Evolutionary conservation across 2,329 filamentous ascomycete species (phyloP).

Genomic region (Bipolaris oryzae): DNA sequence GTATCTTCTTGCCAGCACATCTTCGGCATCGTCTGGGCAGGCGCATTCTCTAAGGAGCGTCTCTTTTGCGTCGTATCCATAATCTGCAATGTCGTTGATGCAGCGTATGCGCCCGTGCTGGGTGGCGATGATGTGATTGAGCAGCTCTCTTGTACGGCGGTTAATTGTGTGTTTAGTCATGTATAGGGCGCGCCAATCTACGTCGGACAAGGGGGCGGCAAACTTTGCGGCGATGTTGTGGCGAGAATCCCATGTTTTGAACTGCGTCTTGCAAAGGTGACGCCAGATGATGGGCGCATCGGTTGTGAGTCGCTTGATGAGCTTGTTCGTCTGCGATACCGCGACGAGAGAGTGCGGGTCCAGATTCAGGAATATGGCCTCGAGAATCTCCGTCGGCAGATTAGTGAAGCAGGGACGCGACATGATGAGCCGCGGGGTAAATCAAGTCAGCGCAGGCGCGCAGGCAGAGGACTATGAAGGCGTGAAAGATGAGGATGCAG

Average conservation of each 20-base stretch:
- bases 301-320: slow-evolving; percentile 68
- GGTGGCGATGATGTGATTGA: slow-evolving; percentile 73
- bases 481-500: neutral
- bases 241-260: slow-evolving; percentile 73
- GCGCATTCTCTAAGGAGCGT: slow-evolving; percentile 71
- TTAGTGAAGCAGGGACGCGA: slow-evolving; percentile 29
- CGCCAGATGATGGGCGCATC: slow-evolving; percentile 81
- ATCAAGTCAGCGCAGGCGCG: neutral
- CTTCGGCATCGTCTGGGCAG: slow-evolving; percentile 65
- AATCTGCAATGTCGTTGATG: slow-evolving; percentile 71
- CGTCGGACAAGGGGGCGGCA: slow-evolving; percentile 57
- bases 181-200: slow-evolving; percentile 72
- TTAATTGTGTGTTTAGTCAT: slow-evolving; percentile 45
- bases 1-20: slow-evolving; percentile 79
- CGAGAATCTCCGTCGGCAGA: slow-evolving; percentile 84
- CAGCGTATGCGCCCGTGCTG: slow-evolving; percentile 72
- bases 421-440: slow-evolving; percentile 9
- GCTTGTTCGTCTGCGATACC: slow-evolving; percentile 66
- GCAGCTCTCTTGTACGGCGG: slow-evolving; percentile 39
- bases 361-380: slow-evolving; percentile 73
- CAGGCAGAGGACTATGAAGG: neutral
- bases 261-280: slow-evolving; percentile 70
- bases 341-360: slow-evolving; percentile 57
- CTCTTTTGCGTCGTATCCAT: slow-evolving; percentile 90
- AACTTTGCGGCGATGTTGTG: slow-evolving; percentile 44